Base-by-base conservation (phyloP, 179 eudicot genomes). In the Patellifolia procumbens region DNA sequence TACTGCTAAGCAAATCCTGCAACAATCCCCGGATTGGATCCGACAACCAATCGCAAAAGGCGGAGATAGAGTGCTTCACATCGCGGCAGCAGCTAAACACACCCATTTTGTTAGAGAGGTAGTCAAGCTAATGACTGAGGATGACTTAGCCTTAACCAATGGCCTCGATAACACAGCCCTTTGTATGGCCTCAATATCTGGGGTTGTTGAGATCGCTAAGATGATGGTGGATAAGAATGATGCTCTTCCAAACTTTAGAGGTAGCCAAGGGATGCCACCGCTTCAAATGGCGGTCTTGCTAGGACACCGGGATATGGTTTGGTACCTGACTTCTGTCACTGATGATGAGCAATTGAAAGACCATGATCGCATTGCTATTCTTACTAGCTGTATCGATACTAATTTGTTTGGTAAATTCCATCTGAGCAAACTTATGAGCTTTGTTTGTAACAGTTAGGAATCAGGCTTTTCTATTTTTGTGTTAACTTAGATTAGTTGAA, bases 141-240 rank as follows among this genome's bases (percentile, higher is more conserved):
- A 48, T 60, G 75, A 60, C 24, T 48, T 77, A 51, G 68, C 24
- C 64, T 60, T 74, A 8, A 22, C 24, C 26, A 79, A 83, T 61
- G 39, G 22, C 17, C n/a, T 19, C 5, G 72, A 71, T 2, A 77
- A 83, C 66, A 80, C 83, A 0, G 81, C 86, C 6, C 53, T 83
- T 15, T 80, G 81, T 45, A 61, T 74, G 16, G 83, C 86, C 43
- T 83, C 81, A 9, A 51, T 69, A 11, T 68, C 81, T 42, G 83
- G 83, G 43, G 65, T 75, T 7, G 79, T 77, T 15, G 74, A 80
- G 11, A 80, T 83, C n/a, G 86, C 83, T 0, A 13, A 71, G 68
- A 63, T 22, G 2, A 83, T 83, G 81, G 74, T 58, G 13, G 37
- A 73, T 2, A 17, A 15, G 13, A 69, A 80, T 66, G n/a, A 9